Evolutionary conservation across 352 stramenopile genomes (phyloP).

Genomic region (Globisporangium yorkense): DNA sequence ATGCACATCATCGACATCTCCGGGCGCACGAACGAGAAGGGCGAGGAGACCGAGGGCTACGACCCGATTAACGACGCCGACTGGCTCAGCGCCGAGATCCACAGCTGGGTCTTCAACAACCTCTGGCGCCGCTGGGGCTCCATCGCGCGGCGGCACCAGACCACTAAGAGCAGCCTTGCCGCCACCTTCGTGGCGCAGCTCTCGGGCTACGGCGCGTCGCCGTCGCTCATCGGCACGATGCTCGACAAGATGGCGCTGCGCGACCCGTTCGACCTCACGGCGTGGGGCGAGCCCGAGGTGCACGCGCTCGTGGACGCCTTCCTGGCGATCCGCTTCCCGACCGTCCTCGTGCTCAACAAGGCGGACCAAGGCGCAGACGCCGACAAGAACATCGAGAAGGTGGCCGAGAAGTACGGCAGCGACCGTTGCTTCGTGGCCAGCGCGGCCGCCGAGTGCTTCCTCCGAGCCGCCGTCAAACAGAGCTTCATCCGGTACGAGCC

Average conservation of each 20-base stretch:
- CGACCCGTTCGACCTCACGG: constrained; percentile 53
- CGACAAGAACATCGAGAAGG: constrained; percentile 84
- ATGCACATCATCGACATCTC: constrained; percentile 90
- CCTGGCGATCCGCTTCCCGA: constrained; percentile 76
- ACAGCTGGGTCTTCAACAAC: constrained; percentile 88
- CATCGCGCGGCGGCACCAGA: constrained; percentile 67
- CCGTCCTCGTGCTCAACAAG: constrained; percentile 88
- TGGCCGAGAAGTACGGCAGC: constrained; percentile 85
- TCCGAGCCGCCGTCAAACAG: constrained; percentile 71
- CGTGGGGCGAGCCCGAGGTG: constrained; percentile 58
- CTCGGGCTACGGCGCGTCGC: constrained; percentile 73
- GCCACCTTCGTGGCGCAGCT: constrained; percentile 71
- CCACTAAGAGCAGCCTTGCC: constrained; percentile 63
- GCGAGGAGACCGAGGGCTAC: constrained; percentile 81
- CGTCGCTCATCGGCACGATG: constrained; percentile 65
- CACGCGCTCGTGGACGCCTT: constrained; percentile 76
- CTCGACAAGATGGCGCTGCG: constrained; percentile 58
- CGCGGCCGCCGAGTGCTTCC: constrained; percentile 78
- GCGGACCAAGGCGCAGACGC: constrained; percentile 81
- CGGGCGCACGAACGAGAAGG: constrained; percentile 87
- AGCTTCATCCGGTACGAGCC: constrained; percentile 81
- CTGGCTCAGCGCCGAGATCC: constrained; percentile 83
- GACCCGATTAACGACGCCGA: constrained; percentile 87
- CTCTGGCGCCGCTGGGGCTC: constrained; percentile 80
- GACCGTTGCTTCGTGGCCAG: constrained; percentile 85